Percentiles rank a stretch among this genome's conserved stretches.
Evolutionary conservation across 2,329 filamentous ascomycete genomes (phyloP).

Genomic region (Epichloe elymi): DNA sequence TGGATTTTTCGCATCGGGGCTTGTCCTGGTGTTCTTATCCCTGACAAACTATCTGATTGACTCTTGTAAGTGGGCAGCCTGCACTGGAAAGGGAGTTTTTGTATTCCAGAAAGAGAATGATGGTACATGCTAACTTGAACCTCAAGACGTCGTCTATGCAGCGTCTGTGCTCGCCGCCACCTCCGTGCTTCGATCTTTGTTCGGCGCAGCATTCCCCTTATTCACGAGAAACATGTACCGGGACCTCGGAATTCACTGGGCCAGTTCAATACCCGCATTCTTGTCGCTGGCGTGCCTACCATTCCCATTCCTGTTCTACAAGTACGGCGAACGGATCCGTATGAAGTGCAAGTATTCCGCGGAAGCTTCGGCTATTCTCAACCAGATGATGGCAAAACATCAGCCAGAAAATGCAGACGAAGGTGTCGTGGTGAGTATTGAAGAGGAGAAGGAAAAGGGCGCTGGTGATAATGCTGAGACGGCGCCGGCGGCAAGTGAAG

Average conservation of each 20-base stretch:
- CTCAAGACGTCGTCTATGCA: conserved; percentile 54
- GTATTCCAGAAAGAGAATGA: too few species aligned
- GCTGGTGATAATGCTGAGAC: not conserved
- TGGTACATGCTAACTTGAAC: too few species aligned
- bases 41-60: conserved; percentile 57
- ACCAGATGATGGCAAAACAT: conserved; percentile 24
- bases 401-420: conserved; percentile 17
- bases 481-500: not conserved
- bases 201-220: conserved; percentile 61
- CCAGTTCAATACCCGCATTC: conserved; percentile 59
- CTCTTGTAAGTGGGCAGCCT: conserved; percentile 25
- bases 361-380: conserved; percentile 49
- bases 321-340: conserved; percentile 51
- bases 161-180: conserved; percentile 64
- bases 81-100: not conserved
- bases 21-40: conserved; percentile 53
- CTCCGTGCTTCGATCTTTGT: conserved; percentile 56
- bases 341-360: conserved; percentile 56
- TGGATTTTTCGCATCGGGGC: conserved; percentile 38
- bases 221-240: conserved; percentile 51
- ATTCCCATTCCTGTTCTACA: conserved; percentile 65
- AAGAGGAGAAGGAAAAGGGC: conserved; percentile 13
- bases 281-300: conserved; percentile 58
- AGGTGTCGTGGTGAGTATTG: conserved; percentile 12
- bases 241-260: conserved; percentile 62